Conservation (phyloP, 2,329 filamentous ascomycete genomes). For the Colletotrichum sp. region DNA sequence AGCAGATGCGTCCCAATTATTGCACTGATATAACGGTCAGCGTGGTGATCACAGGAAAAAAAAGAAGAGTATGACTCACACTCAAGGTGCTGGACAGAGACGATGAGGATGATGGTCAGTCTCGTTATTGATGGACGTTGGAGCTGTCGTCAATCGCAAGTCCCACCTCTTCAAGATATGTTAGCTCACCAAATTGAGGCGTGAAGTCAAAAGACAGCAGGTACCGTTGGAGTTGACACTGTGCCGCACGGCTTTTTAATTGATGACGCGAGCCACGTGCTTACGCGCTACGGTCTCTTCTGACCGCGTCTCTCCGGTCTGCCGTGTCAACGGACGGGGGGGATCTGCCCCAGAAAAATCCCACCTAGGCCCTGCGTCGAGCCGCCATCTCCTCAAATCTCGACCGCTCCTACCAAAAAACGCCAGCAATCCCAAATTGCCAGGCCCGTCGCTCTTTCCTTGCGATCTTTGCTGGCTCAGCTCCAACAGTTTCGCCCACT, state of each 20-base stretch:
- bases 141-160: neutral
- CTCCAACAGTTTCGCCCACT: neutral
- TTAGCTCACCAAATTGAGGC: neutral
- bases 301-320: constrained; percentile 14
- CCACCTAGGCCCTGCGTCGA: neutral
- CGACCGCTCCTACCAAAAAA: constrained; percentile 3
- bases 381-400: constrained; percentile 13
- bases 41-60: neutral
- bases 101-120: neutral
- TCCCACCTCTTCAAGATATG: neutral
- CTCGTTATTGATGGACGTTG: neutral
- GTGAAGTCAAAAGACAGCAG: constrained; percentile 7
- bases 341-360: constrained; percentile 19
- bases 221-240: neutral
- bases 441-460: neutral
- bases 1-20: neutral
- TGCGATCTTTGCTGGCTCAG: neutral
- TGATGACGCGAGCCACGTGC: constrained; percentile 21
- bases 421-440: neutral
- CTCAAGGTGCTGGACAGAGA: neutral
- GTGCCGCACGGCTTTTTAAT: constrained; percentile 2
- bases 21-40: neutral
- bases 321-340: constrained; percentile 18
- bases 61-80: neutral
- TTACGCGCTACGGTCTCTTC: constrained; percentile 9